Percentiles rank a stretch among this genome's conserved stretches.
phyloP scores from a whole-genome alignment of 2,329 filamentous ascomycete species.

The Alternaria sp. region DNA sequence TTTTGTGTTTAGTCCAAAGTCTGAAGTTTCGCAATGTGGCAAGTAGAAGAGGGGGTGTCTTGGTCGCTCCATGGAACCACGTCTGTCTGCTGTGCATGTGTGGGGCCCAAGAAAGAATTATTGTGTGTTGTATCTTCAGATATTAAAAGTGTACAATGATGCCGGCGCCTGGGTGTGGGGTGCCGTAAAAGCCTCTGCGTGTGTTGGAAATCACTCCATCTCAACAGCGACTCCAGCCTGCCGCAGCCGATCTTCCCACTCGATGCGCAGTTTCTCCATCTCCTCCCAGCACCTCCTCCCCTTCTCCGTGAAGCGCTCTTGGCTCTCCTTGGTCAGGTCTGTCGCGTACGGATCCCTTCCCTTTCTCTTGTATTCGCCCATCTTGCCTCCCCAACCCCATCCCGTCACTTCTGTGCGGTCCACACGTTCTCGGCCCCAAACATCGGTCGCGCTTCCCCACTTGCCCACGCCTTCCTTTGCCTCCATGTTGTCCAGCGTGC shows the following conservation, averaged over 20 bases:
- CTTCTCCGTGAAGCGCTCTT: constrained; percentile 67
- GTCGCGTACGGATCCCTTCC: constrained; percentile 66
- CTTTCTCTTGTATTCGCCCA: constrained; percentile 60
- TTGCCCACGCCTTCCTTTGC: constrained; percentile 68
- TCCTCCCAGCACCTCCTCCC: constrained; percentile 71
- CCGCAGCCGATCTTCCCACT: constrained; percentile 64
- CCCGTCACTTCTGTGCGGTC: constrained; percentile 84
- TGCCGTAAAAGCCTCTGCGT: not conserved
- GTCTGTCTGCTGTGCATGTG: not conserved
- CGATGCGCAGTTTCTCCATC: constrained; percentile 74
- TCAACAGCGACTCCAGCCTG: constrained; percentile 48
- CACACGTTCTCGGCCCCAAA: constrained; percentile 66
- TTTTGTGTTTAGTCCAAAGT: not conserved
- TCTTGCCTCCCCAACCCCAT: constrained; percentile 73
- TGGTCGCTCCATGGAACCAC: not conserved
- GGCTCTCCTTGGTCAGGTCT: constrained; percentile 68
- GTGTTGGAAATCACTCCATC: constrained; percentile 27
- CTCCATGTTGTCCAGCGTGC: constrained; percentile 66
- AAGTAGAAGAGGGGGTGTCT: not conserved
- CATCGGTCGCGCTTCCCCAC: constrained; percentile 81
- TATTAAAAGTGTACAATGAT: not conserved
- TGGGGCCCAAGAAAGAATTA: constrained; percentile 1
- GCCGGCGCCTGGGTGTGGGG: not conserved
- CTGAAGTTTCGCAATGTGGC: not conserved
- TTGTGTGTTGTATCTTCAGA: not conserved